phyloP scores from a whole-genome alignment of 1,284 basidiomycete species.

The Cystobasidiaceae sp. region DNA sequence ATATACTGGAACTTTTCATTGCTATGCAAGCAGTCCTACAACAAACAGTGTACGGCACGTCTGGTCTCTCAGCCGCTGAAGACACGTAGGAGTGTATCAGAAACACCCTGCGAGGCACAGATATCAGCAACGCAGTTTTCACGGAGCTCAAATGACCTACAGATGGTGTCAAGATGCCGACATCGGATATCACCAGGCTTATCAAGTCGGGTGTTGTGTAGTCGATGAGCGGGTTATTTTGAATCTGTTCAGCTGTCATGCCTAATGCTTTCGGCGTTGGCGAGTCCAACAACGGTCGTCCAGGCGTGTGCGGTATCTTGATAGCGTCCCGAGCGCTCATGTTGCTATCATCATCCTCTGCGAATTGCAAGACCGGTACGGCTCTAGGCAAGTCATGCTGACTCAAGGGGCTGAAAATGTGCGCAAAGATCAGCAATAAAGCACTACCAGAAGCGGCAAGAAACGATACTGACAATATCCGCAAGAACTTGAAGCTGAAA shows the following conservation, averaged over 20 bases:
- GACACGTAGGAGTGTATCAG: conserved; percentile 23
- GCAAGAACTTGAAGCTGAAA: no score
- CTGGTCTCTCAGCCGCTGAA: conserved; percentile 9
- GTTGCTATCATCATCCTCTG: conserved; percentile 10
- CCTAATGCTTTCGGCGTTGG: conserved; percentile 38
- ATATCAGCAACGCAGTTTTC: no score
- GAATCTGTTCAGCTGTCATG: conserved; percentile 49
- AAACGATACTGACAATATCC: conserved; percentile 58
- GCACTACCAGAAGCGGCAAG: background rate
- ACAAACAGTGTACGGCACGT: background rate
- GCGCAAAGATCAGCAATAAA: background rate
- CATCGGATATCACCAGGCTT: conserved; percentile 75
- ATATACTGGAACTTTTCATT: no score
- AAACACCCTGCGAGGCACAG: conserved; percentile 21
- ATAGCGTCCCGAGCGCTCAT: background rate
- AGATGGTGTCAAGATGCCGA: conserved; percentile 78
- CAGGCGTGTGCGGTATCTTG: conserved; percentile 36
- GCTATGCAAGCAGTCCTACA: background rate
- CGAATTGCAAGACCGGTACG: conserved; percentile 37
- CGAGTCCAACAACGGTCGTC: conserved; percentile 37
- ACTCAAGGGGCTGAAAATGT: conserved; percentile 65
- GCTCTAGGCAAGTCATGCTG: conserved; percentile 81
- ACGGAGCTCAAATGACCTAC: background rate
- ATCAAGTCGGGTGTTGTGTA: conserved; percentile 48
- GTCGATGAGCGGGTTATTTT: conserved; percentile 50